phyloP scores from a whole-genome alignment of 2,329 filamentous ascomycete species.

The Cladophialophora exuberans region DNA sequence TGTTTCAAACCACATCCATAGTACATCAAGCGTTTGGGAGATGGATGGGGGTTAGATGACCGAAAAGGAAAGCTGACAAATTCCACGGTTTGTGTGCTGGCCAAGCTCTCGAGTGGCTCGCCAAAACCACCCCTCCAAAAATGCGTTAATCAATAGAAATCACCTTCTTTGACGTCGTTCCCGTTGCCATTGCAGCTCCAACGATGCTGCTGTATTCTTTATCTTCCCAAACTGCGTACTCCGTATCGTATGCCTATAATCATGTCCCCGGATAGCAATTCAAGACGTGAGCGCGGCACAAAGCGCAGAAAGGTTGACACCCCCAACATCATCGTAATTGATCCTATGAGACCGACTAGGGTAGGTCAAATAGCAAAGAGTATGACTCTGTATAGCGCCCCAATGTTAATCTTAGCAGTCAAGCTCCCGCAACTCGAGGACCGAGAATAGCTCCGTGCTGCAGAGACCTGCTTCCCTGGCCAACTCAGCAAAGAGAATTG shows the following conservation, averaged over 20 bases:
- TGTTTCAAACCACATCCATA: too few relatives aligned
- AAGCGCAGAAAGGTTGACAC: slow-evolving; percentile 10
- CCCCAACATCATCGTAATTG: neutral
- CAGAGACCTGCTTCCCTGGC: neutral
- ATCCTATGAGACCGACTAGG: neutral
- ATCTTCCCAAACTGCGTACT: neutral
- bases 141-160: neutral
- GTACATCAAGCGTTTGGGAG: too few relatives aligned
- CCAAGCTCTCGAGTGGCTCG: neutral
- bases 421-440: neutral
- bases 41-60: neutral
- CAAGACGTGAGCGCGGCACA: slow-evolving; percentile 1
- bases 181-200: neutral
- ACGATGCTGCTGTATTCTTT: neutral
- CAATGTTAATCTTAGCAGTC: slow-evolving; percentile 5
- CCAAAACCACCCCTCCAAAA: too few relatives aligned
- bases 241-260: neutral
- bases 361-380: neutral
- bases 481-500: neutral
- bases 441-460: neutral
- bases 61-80: neutral
- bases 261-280: neutral
- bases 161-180: neutral
- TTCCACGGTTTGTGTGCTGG: neutral
- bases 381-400: neutral